Evolutionary conservation across 139 green algal species (phyloP), one percentile per base, ranked within the genome.

Genomic region (Spirogloea muscicola): DNA sequence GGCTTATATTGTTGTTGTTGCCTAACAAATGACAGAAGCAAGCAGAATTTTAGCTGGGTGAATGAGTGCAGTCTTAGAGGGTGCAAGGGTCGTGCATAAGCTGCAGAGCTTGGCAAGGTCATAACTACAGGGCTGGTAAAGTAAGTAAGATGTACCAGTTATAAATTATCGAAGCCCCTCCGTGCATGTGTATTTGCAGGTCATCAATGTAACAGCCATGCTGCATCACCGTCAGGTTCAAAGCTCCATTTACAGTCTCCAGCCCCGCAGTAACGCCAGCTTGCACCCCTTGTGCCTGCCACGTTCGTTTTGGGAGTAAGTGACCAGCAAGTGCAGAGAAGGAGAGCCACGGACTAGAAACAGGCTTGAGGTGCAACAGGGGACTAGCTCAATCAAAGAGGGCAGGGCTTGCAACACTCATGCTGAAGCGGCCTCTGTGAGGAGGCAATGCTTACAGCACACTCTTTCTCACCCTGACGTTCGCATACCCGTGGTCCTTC

Each of bases 181-280:
- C 68, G 29, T 75, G 37, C 68, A 76, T 75, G 27, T 68, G 31
- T n/a, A 76, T 58, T 31, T 75, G 27, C 57, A 76, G 58, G 10
- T 75, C 58, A 10, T 76, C 68, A 18, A 76, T 76, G 21, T 74
- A 51, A 9, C 29, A 25, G 6, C 68, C 68, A 3, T 49, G 31
- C 68, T 76, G 38, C 58, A 76, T 10, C 31, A 76, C 41, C 5
- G 18, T 34, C 21, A 76, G 29, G 4, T 31, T 49, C 68, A 76
- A 25, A 9, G 55, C 42, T n/a, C 68, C 68, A 25, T 75, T 76
- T 21, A 21, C 41, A 18, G 38, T 21, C 36, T 25, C 75, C 3
- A 76, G 33, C 18, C 34, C 39, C 37, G 31, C 33, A 6, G 16
- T 76, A 3, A 76, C 68, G 6, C 68, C 68, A 33, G 68, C 10